A percentile compares a stretch with the other conserved stretches of the same genome.
phyloP scores from a whole-genome alignment of 2,329 filamentous ascomycete genomes.

The Zalaria obscura region DNA sequence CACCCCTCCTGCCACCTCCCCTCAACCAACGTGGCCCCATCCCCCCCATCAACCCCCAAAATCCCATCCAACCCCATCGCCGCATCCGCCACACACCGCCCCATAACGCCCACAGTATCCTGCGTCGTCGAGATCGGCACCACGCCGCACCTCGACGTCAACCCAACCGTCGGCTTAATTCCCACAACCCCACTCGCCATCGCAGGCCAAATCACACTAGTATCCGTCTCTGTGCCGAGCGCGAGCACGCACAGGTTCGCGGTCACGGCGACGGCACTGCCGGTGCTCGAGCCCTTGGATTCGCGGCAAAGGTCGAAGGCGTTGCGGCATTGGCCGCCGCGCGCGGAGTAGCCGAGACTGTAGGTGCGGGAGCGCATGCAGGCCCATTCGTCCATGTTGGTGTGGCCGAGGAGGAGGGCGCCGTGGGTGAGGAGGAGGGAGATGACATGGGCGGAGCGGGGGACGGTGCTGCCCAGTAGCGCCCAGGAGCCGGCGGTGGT shows the following conservation, averaged over 20 bases:
- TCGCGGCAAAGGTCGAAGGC: slow-evolving; percentile 4
- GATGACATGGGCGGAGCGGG: slow-evolving; percentile 6
- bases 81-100: slow-evolving; percentile 7
- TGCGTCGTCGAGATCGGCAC: slow-evolving; percentile 7
- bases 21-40: slow-evolving; percentile 1
- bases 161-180: slow-evolving; percentile 9
- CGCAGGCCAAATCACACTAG: slow-evolving; percentile 10
- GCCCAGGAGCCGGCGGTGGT: slow-evolving; percentile 9
- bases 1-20: slow-evolving; percentile 14
- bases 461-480: slow-evolving; percentile 5
- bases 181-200: slow-evolving; percentile 7
- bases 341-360: slow-evolving; percentile 6
- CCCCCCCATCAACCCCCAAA: slow-evolving; percentile 4
- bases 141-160: slow-evolving; percentile 6
- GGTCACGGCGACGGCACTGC: slow-evolving; percentile 6
- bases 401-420: slow-evolving; percentile 7
- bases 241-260: slow-evolving; percentile 5
- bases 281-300: slow-evolving; percentile 7
- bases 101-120: slow-evolving; percentile 7
- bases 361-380: slow-evolving; percentile 5
- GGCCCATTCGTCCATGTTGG: slow-evolving; percentile 9
- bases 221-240: slow-evolving; percentile 9
- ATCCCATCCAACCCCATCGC: slow-evolving; percentile 5
- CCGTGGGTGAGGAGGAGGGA: slow-evolving; percentile 7
- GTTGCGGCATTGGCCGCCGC: slow-evolving; percentile 7